Evolutionary conservation across 2,329 filamentous ascomycete genomes (phyloP), one percentile per base, ranked within the genome.

Genomic region (Penicillium sclerotigenum): DNA sequence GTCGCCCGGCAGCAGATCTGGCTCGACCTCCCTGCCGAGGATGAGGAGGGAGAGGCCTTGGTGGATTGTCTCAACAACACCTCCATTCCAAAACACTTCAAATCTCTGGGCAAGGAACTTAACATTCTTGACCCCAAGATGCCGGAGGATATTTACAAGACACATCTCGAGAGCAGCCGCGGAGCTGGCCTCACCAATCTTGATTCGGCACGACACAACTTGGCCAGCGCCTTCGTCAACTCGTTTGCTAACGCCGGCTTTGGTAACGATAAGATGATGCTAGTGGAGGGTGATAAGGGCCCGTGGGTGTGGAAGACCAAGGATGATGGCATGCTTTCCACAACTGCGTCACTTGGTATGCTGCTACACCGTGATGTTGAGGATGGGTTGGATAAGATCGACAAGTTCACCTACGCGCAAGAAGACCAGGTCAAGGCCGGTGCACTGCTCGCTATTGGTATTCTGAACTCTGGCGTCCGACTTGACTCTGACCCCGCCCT

Each of bases 221-320:
- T 99, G 58, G 92, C 94, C 9, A 94, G 93, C 52, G 91, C 88
- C 4, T 97, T 99, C 65, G 95, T 99, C 62, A 99, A 99, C 70
- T 90, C 89, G 0, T 97, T 99, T 68, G 91, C 94, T 60, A 99
- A 99, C 66, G 92, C 94, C 51, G 94, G 94, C 31, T 99, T 91
- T 66, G 90, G 91, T 41, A 89, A 92, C 56, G 94, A 99, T 75
- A 97, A 97, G 81, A 89, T 99, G 85, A 97, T 99, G 93, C 80
- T 97, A 56, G 87, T 91, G 40, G 88, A 94, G 20, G 87, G 90
- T 57, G 87, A 91, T 61, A 95, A 96, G 79, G 87, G 89, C 66
- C 90, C 88, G 61, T 99, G 94, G 93, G 90, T 99, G 5, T 99
- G 91, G 91, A 99, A 97, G 80, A 97, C 95, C 20, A 99, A 99